Conservation (phyloP, 345 rosid species). For the Gossypioides kirkii region DNA sequence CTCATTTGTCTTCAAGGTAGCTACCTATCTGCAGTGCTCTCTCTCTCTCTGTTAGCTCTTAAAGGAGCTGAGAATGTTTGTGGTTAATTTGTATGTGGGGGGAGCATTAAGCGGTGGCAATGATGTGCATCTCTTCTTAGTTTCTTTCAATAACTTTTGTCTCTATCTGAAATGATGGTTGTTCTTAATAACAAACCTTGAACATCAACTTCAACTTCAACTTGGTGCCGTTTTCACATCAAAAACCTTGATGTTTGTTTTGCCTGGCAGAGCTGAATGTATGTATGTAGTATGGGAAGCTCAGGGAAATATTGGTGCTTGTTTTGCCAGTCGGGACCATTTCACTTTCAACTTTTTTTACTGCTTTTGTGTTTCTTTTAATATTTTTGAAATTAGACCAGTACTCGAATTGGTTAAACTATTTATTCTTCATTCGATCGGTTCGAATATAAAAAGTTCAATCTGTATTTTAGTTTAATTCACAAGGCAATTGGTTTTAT, state of each 20-base stretch:
- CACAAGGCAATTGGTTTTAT: too few species aligned
- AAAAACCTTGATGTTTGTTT: background rate
- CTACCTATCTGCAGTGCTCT: background rate
- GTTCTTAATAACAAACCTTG: background rate
- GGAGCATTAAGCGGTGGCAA: conserved; percentile 1
- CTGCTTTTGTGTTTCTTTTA: too few species aligned
- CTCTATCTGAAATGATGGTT: background rate
- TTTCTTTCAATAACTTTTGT: background rate
- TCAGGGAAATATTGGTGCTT: too few species aligned
- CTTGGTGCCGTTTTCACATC: background rate
- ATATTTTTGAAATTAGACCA: too few species aligned
- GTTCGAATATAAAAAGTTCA: too few species aligned
- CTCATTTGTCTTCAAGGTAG: background rate
- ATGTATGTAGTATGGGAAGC: too few species aligned
- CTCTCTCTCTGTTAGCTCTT: background rate
- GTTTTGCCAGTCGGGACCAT: too few species aligned
- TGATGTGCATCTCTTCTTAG: conserved; percentile 2
- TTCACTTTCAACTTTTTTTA: too few species aligned
- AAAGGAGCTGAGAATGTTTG: background rate
- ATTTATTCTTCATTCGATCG: too few species aligned
- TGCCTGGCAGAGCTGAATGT: background rate
- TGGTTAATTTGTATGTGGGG: background rate
- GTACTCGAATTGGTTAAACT: too few species aligned
- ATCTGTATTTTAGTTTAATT: too few species aligned
- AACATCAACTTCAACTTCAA: background rate